A percentile compares a stretch with the other conserved stretches of the same genome.
These are phyloP conservation scores for Medicago truncatula DNA, from an alignment of 306 rosid genomes.

Conservation along the genomic window MtrunA17r5.0-ANR NC_053044.1:57325001-57325500, in stretches of 20 bases:
- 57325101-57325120: too few species aligned
- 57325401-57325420: slow-evolving; percentile 13
- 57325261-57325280: not conserved
- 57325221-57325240: not conserved
- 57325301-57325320: too few species aligned
- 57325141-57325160: too few species aligned
- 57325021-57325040: too few species aligned
- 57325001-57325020: too few species aligned
- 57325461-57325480: slow-evolving; percentile 45
- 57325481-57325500: slow-evolving; percentile 45
- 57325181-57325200: too few species aligned
- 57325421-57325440: slow-evolving; percentile 29
- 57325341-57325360: slow-evolving; percentile 56
- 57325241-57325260: not conserved
- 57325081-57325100: too few species aligned
- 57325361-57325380: slow-evolving; percentile 39
- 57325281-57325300: slow-evolving; percentile 36
- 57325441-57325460: slow-evolving; percentile 38
- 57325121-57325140: too few species aligned
- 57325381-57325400: slow-evolving; percentile 34
- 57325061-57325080: too few species aligned
- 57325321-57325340: slow-evolving; percentile 45
- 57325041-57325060: too few species aligned
- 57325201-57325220: too few species aligned
- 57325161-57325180: too few species aligned